A percentile compares a stretch with the other conserved stretches of the same genome.
Conservation (phyloP, 2,329 filamentous ascomycete species). For the Ascochyta pisi region DNA sequence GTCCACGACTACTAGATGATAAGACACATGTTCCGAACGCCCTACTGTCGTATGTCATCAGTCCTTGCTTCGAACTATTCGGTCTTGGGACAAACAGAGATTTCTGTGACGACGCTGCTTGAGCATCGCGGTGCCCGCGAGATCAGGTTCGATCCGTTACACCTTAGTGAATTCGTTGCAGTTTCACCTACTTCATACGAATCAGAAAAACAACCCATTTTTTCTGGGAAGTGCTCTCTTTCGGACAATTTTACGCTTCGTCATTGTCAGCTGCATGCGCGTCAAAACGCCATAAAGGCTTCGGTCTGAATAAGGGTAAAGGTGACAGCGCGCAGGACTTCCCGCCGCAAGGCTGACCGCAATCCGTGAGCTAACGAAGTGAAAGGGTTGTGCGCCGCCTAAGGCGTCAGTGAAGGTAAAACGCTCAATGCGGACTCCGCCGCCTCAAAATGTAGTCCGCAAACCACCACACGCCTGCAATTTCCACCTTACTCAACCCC, state of each 20-base stretch:
- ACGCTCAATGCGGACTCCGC: constrained; percentile 5
- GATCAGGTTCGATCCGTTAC: not conserved
- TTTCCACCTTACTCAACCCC: not conserved
- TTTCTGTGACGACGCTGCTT: not conserved
- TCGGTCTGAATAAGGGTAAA: not conserved
- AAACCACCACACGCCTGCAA: not conserved
- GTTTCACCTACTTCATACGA: not conserved
- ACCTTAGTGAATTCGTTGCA: not conserved
- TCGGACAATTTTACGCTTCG: not conserved
- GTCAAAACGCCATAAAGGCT: not conserved
- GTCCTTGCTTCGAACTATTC: not conserved
- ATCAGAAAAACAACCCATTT: not conserved
- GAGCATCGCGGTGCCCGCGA: not conserved
- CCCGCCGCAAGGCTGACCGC: not conserved
- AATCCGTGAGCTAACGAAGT: not conserved
- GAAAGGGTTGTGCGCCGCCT: not conserved
- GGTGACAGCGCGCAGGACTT: not conserved
- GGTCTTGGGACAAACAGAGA: not conserved
- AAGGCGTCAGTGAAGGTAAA: constrained; percentile 6
- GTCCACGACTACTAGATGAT: not conserved
- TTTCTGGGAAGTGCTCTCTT: not conserved
- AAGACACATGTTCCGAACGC: not conserved
- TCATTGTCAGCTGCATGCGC: not conserved
- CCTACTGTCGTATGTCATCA: not conserved
- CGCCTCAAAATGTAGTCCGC: not conserved